phyloP scores from a whole-genome alignment of 805 yeast species.

The Schizosaccharomyces japonicus region DNA sequence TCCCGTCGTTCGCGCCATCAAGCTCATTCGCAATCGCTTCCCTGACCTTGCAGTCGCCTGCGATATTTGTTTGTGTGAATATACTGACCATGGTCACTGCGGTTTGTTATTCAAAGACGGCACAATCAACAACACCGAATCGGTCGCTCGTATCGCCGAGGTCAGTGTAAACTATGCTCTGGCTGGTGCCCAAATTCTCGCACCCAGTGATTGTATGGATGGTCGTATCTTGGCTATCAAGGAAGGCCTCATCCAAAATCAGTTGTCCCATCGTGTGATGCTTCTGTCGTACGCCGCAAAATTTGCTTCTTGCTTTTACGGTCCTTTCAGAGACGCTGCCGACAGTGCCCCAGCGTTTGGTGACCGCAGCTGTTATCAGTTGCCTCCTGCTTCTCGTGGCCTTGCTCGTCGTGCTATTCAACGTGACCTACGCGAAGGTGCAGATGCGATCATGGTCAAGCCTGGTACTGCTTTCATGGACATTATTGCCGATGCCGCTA shows the following conservation, averaged over 20 bases:
- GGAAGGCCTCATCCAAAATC: constrained; percentile 53
- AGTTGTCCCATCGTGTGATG: constrained; percentile 66
- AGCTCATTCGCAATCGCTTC: constrained; percentile 35
- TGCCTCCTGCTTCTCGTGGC: constrained; percentile 82
- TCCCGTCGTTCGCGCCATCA: constrained; percentile 68
- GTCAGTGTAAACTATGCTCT: constrained; percentile 86
- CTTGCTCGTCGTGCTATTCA: constrained; percentile 73
- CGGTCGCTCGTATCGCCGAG: constrained; percentile 68
- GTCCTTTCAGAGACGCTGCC: constrained; percentile 96
- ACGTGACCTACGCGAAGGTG: constrained; percentile 76
- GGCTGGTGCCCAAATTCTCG: constrained; percentile 89
- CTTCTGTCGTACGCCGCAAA: constrained; percentile 88
- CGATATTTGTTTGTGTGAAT: constrained; percentile 92
- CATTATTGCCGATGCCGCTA: constrained; percentile 67
- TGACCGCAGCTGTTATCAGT: constrained; percentile 77
- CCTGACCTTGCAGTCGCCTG: constrained; percentile 75
- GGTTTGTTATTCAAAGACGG: constrained; percentile 81
- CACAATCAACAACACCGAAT: constrained; percentile 42
- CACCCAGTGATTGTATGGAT: constrained; percentile 95
- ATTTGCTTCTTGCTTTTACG: constrained; percentile 73
- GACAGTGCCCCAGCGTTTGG: constrained; percentile 75
- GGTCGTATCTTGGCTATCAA: constrained; percentile 82
- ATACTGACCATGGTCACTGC: constrained; percentile 94
- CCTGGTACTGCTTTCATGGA: constrained; percentile 92
- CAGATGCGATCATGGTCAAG: constrained; percentile 86